Evolutionary conservation across 805 yeast species (phyloP), one percentile per base, ranked within the genome.

Genomic region (Myxozyma mucilagina): DNA sequence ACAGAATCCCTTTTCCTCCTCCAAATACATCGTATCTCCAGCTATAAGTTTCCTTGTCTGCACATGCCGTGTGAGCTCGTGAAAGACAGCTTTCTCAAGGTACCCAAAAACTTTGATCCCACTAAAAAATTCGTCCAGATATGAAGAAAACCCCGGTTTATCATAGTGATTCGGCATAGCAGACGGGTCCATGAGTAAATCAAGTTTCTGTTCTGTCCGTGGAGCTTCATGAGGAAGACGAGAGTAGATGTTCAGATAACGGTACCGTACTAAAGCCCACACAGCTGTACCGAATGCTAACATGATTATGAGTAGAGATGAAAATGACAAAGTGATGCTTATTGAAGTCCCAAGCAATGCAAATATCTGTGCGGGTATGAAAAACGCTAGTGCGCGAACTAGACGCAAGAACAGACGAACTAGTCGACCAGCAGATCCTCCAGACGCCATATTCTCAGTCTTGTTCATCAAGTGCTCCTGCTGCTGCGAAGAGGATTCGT

Each of bases 61-160:
- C 90, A 93, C 90, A 63, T 87, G 87, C 70, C 89, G 87, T 2
- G 98, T 92, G 68, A 93, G 80, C 69, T 92, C 98, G 71, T 92
- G 96, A 73, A 93, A 92, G 1, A 93, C 97, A 1, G 89, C 87
- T 63, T 87, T 82, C 67, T 93, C 98, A 52, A 93, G 78, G 73
- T 93, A 93, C 1, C 98, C 98, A 76, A 93, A 94, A 6, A 94
- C 87, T 74, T 90, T 91, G 65, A 94, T 89, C 2, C 97, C 98
- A 53, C 89, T 83, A 49, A 93, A 75, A 69, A 93, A 93, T 72
- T 92, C 96, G 72, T 93, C 97, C 55, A 93, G 76, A 70, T 90
- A 92, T 50, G 89, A 86, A 0, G 87, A 75, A 48, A 82, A 74
- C 5, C 81, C 76, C 7, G 81, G 73, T 49, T 82, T 78, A 47